Conservation (phyloP, 129 eudicot species). For the Centrapalus pauciflorus region DNA sequence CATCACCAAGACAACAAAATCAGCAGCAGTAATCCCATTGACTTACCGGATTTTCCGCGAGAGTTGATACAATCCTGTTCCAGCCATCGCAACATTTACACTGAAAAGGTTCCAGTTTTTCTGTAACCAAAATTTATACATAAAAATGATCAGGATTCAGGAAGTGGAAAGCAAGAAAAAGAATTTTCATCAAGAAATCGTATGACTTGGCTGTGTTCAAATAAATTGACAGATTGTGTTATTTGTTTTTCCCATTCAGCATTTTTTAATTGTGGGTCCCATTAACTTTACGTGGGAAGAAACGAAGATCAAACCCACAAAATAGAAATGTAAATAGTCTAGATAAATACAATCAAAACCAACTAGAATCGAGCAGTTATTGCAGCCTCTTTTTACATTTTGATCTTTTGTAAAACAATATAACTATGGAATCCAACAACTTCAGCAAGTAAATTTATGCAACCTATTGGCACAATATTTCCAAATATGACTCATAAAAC, state of each 20-base stretch:
- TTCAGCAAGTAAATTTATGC: neutral
- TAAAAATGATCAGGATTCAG: too few relatives aligned
- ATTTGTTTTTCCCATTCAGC: neutral
- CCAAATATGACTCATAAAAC: neutral
- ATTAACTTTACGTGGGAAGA: neutral
- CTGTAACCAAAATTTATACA: slow-evolving; percentile 44
- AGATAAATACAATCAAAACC: neutral
- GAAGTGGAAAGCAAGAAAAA: neutral
- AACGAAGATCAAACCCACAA: neutral
- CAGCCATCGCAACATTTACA: slow-evolving; percentile 93
- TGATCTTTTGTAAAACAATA: neutral
- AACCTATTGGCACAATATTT: neutral
- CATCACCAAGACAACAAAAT: neutral
- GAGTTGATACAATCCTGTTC: slow-evolving; percentile 90
- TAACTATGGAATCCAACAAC: too few relatives aligned
- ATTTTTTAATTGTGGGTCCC: neutral
- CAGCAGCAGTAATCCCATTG: slow-evolving; percentile 3
- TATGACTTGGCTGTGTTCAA: neutral
- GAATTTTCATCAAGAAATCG: neutral
- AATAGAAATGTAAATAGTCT: neutral
- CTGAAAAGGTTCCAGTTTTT: slow-evolving; percentile 98
- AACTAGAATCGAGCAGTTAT: neutral
- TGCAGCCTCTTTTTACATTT: neutral
- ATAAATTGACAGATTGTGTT: neutral
- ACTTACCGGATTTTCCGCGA: slow-evolving; percentile 75